phyloP scores from a whole-genome alignment of 1,284 basidiomycete genomes.

The Butyriboletus appendiculatus region DNA sequence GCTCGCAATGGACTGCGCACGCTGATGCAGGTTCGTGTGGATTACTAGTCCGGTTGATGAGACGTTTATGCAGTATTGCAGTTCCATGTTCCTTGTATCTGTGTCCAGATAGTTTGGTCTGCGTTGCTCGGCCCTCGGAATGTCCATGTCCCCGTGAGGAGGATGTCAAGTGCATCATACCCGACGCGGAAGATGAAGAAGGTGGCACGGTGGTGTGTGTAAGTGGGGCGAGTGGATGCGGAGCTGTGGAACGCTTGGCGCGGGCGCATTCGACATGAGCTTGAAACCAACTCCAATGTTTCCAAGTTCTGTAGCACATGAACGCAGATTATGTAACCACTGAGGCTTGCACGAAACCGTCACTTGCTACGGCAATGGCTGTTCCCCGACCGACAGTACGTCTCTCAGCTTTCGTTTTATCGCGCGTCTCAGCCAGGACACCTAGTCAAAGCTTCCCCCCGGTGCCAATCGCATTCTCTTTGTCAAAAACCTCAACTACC shows the following conservation, averaged over 20 bases:
- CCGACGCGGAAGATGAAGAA: constrained; percentile 44
- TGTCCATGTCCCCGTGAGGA: constrained; percentile 63
- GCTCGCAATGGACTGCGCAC: constrained; percentile 36
- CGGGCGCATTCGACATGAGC: constrained; percentile 21
- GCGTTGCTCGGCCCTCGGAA: constrained; percentile 51
- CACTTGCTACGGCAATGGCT: constrained; percentile 46
- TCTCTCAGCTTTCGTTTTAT: constrained; percentile 1
- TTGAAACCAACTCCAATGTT: not conserved
- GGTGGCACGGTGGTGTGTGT: constrained; percentile 55
- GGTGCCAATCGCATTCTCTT: constrained; percentile 86
- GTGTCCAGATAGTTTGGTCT: constrained; percentile 61
- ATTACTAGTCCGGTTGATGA: not conserved
- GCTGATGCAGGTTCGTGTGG: constrained; percentile 33
- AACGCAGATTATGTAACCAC: constrained; percentile 22
- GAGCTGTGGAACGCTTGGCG: constrained; percentile 48
- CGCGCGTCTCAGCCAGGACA: not conserved
- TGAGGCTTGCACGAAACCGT: constrained; percentile 8
- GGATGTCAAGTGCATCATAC: constrained; percentile 60
- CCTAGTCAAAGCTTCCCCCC: constrained; percentile 77
- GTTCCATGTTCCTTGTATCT: constrained; percentile 61
- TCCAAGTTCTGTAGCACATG: not conserved
- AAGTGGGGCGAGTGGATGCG: constrained; percentile 54
- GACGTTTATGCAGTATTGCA: constrained; percentile 26
- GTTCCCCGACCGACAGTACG: constrained; percentile 64
- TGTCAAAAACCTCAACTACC: constrained; percentile 93